Conservation (phyloP, 805 yeast genomes). For the Maudiozyma bulderi region DNA sequence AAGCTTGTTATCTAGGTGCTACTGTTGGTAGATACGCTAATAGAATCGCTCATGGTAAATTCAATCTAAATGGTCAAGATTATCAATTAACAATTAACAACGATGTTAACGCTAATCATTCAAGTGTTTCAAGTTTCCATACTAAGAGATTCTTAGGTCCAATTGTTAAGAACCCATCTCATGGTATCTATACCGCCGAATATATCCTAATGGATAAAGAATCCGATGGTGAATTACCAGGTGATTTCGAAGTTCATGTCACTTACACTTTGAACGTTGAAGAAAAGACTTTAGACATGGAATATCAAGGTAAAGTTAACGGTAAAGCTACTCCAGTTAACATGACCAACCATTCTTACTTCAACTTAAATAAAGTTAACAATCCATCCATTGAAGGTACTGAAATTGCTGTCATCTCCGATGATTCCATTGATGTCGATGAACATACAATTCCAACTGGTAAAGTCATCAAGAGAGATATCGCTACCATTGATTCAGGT, state of each 20-base stretch:
- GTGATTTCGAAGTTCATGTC: slow-evolving; percentile 39
- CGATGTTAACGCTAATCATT: slow-evolving; percentile 39
- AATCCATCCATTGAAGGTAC: slow-evolving; percentile 31
- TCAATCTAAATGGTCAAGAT: slow-evolving; percentile 33
- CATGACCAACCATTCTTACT: slow-evolving; percentile 56
- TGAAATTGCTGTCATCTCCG: slow-evolving; percentile 31
- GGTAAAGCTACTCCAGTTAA: slow-evolving; percentile 41
- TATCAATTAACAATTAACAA: slow-evolving; percentile 38
- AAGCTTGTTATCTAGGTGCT: slow-evolving; percentile 51
- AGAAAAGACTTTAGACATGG: slow-evolving; percentile 34
- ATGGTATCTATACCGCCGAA: slow-evolving; percentile 26
- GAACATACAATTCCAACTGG: slow-evolving; percentile 39
- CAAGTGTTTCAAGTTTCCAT: slow-evolving; percentile 46
- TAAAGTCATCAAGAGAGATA: slow-evolving; percentile 21
- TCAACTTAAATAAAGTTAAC: slow-evolving; percentile 36
- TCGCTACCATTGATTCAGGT: slow-evolving; percentile 18
- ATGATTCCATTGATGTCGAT: slow-evolving; percentile 36
- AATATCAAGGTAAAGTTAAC: slow-evolving; percentile 31
- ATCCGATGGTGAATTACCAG: slow-evolving; percentile 52
- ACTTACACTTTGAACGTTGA: slow-evolving; percentile 35
- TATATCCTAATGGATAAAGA: slow-evolving; percentile 38
- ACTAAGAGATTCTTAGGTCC: slow-evolving; percentile 47
- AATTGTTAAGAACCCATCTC: slow-evolving; percentile 28
- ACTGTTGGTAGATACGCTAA: slow-evolving; percentile 60
- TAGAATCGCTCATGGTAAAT: slow-evolving; percentile 40